phyloP scores from a whole-genome alignment of 768 basidiomycete species.

The Mycena olivaceomarginata region DNA sequence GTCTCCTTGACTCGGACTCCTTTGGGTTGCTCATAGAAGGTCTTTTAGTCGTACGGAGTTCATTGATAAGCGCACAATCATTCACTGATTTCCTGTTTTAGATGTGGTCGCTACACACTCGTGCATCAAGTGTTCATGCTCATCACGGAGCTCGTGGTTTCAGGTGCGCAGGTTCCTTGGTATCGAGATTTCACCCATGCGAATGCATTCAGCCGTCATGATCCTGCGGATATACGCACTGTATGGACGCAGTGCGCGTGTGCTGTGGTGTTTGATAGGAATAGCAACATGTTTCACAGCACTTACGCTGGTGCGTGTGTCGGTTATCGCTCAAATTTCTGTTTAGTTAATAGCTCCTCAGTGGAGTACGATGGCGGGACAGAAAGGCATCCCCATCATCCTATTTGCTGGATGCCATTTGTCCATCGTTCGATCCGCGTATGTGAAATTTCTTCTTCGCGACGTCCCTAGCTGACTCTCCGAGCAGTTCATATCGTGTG shows the following conservation, averaged over 20 bases:
- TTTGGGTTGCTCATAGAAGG: background rate
- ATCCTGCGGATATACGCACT: slow-evolving; percentile 58
- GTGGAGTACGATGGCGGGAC: slow-evolving; percentile 29
- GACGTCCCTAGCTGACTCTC: background rate
- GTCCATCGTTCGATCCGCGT: slow-evolving; percentile 19
- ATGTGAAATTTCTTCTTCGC: background rate
- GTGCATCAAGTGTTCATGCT: slow-evolving; percentile 5
- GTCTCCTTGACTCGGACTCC: background rate
- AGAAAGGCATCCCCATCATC: slow-evolving; percentile 17
- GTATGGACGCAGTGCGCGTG: slow-evolving; percentile 50
- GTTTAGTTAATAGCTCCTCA: slow-evolving; percentile 18
- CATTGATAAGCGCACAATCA: background rate
- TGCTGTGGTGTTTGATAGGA: slow-evolving; percentile 45
- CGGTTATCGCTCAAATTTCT: background rate
- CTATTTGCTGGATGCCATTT: slow-evolving; percentile 30
- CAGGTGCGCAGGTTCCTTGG: background rate
- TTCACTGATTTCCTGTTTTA: background rate
- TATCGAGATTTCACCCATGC: background rate
- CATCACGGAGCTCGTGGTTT: background rate
- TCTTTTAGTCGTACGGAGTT: background rate
- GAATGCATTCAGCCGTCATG: slow-evolving; percentile 46
- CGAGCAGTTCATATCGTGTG: slow-evolving; percentile 21
- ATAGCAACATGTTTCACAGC: slow-evolving; percentile 39
- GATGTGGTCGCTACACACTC: background rate
- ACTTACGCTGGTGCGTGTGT: slow-evolving; percentile 45